phyloP scores from a whole-genome alignment of 176 grass and related monocot genomes.

The Coix lacrymajobi region DNA sequence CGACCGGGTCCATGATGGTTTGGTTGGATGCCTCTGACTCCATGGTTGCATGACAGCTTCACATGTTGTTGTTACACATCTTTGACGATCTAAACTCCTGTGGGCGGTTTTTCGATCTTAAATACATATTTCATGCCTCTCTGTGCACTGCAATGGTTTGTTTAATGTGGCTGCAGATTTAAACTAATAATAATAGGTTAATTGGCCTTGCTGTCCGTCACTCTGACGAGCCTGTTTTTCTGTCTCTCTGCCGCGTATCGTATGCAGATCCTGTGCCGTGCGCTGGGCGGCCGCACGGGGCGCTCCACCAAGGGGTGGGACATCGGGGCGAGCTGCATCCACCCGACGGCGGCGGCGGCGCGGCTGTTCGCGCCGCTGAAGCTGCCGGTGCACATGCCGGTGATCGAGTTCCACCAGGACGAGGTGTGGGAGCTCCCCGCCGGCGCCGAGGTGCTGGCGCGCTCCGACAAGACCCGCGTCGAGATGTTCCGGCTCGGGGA shows the following conservation, averaged over 20 bases:
- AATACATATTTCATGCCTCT: too few species aligned
- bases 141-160: background rate
- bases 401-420: constrained; percentile 91
- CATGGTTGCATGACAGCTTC: too few species aligned
- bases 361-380: constrained; percentile 60
- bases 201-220: too few species aligned
- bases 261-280: constrained; percentile 65
- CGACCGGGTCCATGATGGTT: background rate
- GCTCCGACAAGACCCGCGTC: constrained; percentile 67
- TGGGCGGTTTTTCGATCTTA: too few species aligned
- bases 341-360: constrained; percentile 61
- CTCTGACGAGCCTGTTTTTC: background rate
- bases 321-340: constrained; percentile 81
- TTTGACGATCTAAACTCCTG: background rate
- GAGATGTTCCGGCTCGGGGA: constrained; percentile 80
- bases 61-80: too few species aligned
- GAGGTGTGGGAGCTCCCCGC: constrained; percentile 82
- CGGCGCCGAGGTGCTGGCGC: constrained; percentile 53
- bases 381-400: constrained; percentile 74
- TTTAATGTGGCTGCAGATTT: background rate
- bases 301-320: constrained; percentile 77
- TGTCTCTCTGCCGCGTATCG: too few species aligned
- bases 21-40: background rate
- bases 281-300: constrained; percentile 63
- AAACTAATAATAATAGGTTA: too few species aligned